phyloP scores from a whole-genome alignment of 176 grass and related monocot genomes.

The Musa troglodytarum region DNA sequence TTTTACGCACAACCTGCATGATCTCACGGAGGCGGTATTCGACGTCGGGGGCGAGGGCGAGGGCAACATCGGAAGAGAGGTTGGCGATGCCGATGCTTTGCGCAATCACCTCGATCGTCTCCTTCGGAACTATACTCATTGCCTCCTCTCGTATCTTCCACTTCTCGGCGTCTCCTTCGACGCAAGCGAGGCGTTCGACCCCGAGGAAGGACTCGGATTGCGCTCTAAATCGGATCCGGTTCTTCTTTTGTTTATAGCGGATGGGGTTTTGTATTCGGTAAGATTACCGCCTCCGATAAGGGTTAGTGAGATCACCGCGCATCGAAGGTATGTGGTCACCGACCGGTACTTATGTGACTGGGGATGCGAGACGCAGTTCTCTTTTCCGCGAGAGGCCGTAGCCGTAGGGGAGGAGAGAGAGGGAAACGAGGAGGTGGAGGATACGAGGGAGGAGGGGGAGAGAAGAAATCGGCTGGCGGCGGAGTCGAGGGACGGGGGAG shows the following conservation, averaged over 20 bases:
- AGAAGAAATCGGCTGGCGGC: slow-evolving; percentile 1
- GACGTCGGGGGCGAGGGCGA: slow-evolving; percentile 63
- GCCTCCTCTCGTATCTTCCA: slow-evolving; percentile 1
- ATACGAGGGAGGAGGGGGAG: background rate
- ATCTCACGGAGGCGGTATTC: slow-evolving; percentile 95
- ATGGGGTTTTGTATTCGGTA: background rate
- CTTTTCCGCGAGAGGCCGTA: background rate
- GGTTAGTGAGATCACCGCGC: background rate
- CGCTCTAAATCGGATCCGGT: background rate
- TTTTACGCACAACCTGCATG: slow-evolving; percentile 49
- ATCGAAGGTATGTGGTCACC: background rate
- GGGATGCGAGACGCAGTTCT: background rate
- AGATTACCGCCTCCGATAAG: background rate
- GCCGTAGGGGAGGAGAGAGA: background rate
- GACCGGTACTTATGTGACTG: background rate
- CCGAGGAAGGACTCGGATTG: background rate
- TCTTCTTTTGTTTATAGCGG: background rate
- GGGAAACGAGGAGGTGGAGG: background rate
- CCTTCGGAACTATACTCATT: slow-evolving; percentile 88
- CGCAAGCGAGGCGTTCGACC: background rate
- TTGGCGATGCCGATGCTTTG: slow-evolving; percentile 78
- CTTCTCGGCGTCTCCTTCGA: background rate
- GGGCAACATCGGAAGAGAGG: slow-evolving; percentile 62
- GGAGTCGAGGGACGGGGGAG: slow-evolving; percentile 29
- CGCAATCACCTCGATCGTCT: slow-evolving; percentile 82